Evolutionary conservation across 352 stramenopile species (phyloP), one percentile per base, ranked within the genome.

Genomic region (Phytophthora ramorum): DNA sequence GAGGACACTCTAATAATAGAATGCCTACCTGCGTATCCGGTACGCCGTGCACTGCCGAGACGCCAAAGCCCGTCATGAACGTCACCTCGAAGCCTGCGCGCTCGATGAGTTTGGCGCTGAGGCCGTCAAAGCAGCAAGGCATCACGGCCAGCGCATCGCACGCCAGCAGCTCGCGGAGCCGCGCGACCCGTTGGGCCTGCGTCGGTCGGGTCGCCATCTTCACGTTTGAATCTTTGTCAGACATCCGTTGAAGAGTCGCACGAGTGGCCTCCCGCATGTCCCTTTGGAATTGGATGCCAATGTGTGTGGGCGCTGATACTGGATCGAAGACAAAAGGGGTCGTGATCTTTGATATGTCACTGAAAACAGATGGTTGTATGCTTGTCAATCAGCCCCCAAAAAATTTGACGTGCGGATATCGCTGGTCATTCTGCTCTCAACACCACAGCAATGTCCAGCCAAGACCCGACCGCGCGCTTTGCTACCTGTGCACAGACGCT

Each of bases 31-130:
- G 91, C 37, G 90, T 97, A 71, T 98, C 93, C 1, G 94, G 91
- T 58, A 96, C 90, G 1, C 95, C 91, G 52, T 92, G 82, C 0
- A 78, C 81, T 16, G 86, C 93, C 32, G 89, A 95, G 7, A 98
- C 91, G 52, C 90, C 90, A 79, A 98, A 98, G 37, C 93, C 93
- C 41, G 91, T 97, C 92, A 98, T 97, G 71, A 98, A 98, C 7
- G 91, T 96, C 19, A 90, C 78, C 28, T 93, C 73, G 68, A 98
- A 98, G 17, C 87, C 90, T 19, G 90, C 85, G 37, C 87, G 80
- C 48, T 93, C 85, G 17, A 98, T 87, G 22, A 98, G 79, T 26
- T 92, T 93, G 49, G 93, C 93, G 1, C 79, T 96, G 37, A 98
- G 69, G 3, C 92, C 95, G 73, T 98, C 93, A 64, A 92, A 98